These are phyloP conservation scores for Mucor lusitanicus DNA, from an alignment of 371 early-diverging fungal species.

Conservation along the genomic window DNA sequence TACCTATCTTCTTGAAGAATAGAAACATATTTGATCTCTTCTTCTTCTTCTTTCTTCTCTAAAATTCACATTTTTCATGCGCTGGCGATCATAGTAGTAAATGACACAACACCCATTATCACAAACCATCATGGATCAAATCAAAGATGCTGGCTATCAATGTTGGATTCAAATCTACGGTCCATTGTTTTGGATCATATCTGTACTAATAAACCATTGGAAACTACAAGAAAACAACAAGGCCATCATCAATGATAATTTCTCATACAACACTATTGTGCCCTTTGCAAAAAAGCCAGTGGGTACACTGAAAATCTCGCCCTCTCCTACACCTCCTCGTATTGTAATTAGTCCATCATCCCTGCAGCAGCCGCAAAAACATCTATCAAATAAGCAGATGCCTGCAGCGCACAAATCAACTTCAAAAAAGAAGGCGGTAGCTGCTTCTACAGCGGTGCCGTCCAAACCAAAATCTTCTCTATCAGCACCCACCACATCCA, in stretches of 20 bases:
- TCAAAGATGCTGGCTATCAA: conserved; percentile 17
- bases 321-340: neutral
- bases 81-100: neutral
- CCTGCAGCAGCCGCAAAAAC: neutral
- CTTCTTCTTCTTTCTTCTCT: neutral
- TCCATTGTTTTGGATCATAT: conserved; percentile 33
- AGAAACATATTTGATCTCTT: neutral
- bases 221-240: neutral
- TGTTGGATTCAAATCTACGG: conserved; percentile 33
- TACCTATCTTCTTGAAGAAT: neutral
- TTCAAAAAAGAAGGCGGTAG: neutral
- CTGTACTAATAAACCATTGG: conserved; percentile 10
- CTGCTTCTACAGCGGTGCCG: neutral
- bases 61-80: neutral
- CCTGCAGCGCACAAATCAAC: neutral
- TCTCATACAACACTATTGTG: neutral
- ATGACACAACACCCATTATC: conserved; percentile 3
- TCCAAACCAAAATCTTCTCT: neutral
- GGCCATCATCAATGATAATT: neutral
- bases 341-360: neutral
- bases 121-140: neutral
- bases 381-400: neutral
- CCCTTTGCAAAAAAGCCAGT: neutral
- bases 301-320: neutral
- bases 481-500: neutral